Evolutionary conservation across 2,329 filamentous ascomycete species (phyloP).

Genomic region (Pseudocercospora macadamiae): DNA sequence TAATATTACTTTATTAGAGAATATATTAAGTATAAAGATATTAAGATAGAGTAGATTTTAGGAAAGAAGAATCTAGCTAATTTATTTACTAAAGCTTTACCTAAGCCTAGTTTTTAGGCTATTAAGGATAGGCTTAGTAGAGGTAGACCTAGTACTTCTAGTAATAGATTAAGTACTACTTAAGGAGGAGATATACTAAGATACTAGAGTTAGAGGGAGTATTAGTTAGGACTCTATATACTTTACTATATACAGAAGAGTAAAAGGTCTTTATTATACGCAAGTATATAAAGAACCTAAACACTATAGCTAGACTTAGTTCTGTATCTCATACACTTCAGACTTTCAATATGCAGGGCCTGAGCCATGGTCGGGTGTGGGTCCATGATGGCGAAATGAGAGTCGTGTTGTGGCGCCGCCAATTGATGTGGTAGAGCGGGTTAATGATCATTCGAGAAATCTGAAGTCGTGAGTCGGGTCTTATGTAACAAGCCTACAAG

Average conservation of each 20-base stretch:
- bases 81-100: conserved; percentile 2
- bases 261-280: neutral
- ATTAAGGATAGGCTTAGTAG: neutral
- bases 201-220: too few relatives aligned
- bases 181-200: too few relatives aligned
- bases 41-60: conserved; percentile 5
- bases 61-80: neutral
- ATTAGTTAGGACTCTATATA: too few relatives aligned
- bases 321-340: neutral
- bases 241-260: neutral
- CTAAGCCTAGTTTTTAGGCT: neutral
- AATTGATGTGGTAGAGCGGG: too few relatives aligned
- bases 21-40: neutral
- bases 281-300: neutral
- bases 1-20: neutral
- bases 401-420: too few relatives aligned
- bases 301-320: neutral
- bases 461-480: too few relatives aligned
- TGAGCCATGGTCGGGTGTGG: too few relatives aligned
- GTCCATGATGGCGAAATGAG: too few relatives aligned
- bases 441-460: too few relatives aligned
- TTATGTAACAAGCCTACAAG: too few relatives aligned
- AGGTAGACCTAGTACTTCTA: too few relatives aligned
- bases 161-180: too few relatives aligned
- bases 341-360: neutral